Percentiles rank a stretch among this genome's conserved stretches.
Evolutionary conservation across 2,329 filamentous ascomycete species (phyloP).

Genomic region (Colletotrichum theobromicola): DNA sequence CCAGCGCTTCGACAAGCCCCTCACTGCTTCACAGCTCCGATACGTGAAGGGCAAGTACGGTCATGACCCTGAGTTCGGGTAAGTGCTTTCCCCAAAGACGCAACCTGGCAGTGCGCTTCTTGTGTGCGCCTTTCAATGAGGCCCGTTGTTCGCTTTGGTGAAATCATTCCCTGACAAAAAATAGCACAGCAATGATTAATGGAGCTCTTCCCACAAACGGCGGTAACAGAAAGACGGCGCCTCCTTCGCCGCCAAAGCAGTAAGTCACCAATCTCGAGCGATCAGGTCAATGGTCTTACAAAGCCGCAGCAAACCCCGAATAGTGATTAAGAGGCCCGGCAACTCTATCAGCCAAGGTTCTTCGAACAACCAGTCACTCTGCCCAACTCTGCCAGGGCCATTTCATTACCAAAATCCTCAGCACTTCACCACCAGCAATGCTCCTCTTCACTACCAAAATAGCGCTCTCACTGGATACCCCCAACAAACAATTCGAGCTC

Average conservation of each 20-base stretch:
- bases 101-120: background rate
- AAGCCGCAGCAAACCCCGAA: background rate
- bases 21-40: slow-evolving; percentile 37
- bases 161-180: background rate
- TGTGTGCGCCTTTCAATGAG: background rate
- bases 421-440: background rate
- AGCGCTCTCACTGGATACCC: background rate
- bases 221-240: background rate
- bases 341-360: background rate
- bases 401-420: background rate
- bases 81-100: slow-evolving; percentile 13
- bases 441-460: background rate
- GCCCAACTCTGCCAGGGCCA: background rate
- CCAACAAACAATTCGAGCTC: background rate
- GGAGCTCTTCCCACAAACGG: background rate
- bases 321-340: background rate
- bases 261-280: background rate
- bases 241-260: background rate
- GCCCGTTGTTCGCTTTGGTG: background rate
- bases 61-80: slow-evolving; percentile 43
- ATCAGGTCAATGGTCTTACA: background rate
- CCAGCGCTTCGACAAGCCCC: slow-evolving; percentile 29
- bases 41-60: slow-evolving; percentile 48
- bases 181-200: background rate
- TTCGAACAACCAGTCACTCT: background rate